These are phyloP conservation scores for Pestalotiopsis sp. DNA, from an alignment of 2,329 filamentous ascomycete genomes.

Conservation along the genomic window DNA sequence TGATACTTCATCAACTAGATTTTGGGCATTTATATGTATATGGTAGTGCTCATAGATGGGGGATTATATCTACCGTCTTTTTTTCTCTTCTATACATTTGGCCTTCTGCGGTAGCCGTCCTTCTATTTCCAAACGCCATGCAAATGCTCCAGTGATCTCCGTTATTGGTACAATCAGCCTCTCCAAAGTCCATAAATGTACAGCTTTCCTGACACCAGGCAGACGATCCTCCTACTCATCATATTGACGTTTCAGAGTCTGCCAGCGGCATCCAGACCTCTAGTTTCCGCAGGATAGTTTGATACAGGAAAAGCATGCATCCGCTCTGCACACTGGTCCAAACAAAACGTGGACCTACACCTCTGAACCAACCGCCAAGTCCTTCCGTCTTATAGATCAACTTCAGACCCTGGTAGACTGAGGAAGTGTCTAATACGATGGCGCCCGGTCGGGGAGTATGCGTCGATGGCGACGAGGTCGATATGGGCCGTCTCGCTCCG, in stretches of 20 bases:
- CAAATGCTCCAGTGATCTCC: conserved; percentile 29
- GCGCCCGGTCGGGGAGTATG: conserved; percentile 79
- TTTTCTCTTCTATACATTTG: conserved; percentile 21
- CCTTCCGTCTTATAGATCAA: conserved; percentile 93
- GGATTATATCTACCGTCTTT: conserved; percentile 26
- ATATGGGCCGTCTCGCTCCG: conserved; percentile 67
- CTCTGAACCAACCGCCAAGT: conserved; percentile 86
- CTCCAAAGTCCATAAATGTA: conserved; percentile 5
- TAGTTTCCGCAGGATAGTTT: conserved; percentile 79
- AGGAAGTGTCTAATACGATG: conserved; percentile 83
- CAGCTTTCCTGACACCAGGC: background rate
- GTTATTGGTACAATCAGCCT: conserved; percentile 20
- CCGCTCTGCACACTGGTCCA: conserved; percentile 98
- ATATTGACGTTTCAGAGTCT: conserved; percentile 29
- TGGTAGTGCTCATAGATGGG: conserved; percentile 10
- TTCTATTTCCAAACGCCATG: conserved; percentile 30
- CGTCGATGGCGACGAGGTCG: conserved; percentile 86
- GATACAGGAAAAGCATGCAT: conserved; percentile 95
- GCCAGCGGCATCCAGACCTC: conserved; percentile 52
- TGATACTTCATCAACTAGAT: background rate
- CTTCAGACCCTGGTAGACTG: conserved; percentile 79
- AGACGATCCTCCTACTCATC: conserved; percentile 7
- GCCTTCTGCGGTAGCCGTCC: conserved; percentile 1
- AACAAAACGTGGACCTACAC: conserved; percentile 87
- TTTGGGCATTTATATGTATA: background rate